These are phyloP conservation scores for Russula virescens DNA, from an alignment of 768 basidiomycete species.

Conservation along the genomic window DNA sequence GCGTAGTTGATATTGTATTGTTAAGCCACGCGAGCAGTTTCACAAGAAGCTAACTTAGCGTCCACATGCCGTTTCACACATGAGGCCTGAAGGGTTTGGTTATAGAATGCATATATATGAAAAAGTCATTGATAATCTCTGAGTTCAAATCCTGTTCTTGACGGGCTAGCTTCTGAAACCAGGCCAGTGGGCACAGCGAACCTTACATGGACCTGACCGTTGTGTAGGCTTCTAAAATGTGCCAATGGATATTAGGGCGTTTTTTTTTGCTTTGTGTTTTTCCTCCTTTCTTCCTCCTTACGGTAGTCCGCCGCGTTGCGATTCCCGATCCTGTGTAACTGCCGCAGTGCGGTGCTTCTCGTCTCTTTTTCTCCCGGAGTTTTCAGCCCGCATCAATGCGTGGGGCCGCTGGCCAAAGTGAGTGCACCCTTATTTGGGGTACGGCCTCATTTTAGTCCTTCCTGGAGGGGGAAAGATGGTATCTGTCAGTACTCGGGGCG, in stretches of 20 bases:
- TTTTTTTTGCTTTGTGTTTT: neutral
- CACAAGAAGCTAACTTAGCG: neutral
- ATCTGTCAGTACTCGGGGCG: constrained; percentile 5
- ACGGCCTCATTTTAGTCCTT: neutral
- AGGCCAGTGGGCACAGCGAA: neutral
- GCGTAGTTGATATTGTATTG: too few species aligned
- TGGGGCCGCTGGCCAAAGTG: constrained; percentile 4
- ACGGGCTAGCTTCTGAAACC: neutral
- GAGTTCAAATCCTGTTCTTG: neutral
- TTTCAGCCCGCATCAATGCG: neutral
- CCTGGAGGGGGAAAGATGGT: neutral
- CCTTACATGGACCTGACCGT: neutral
- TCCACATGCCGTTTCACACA: constrained; percentile 4
- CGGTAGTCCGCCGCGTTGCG: neutral
- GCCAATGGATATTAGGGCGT: neutral
- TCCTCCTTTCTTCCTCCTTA: too few species aligned
- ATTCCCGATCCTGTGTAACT: neutral
- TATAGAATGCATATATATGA: neutral
- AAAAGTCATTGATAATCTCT: neutral
- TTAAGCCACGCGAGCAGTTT: neutral
- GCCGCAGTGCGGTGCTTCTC: neutral
- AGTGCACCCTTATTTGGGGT: neutral
- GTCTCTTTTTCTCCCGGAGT: neutral
- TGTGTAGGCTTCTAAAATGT: neutral
- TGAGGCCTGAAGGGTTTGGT: neutral